Evolutionary conservation across 805 yeast species (phyloP).

Genomic region (Suhomyces emberorum): DNA sequence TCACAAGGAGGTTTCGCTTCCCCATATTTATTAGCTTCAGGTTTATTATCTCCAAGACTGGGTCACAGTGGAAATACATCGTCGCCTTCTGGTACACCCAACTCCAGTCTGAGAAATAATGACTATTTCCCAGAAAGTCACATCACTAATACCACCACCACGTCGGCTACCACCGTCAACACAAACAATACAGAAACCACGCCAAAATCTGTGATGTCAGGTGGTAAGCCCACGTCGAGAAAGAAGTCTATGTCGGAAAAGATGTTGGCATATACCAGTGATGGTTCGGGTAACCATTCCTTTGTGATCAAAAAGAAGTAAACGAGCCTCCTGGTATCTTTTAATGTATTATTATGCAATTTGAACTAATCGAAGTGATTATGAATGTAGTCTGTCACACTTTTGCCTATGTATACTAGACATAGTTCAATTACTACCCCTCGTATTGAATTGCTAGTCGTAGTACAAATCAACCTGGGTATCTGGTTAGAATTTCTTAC

Average conservation of each 20-base stretch:
- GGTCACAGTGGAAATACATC: slow-evolving; percentile 16
- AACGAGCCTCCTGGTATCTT: too few relatives aligned
- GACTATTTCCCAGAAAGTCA: slow-evolving; percentile 17
- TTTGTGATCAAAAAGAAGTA: slow-evolving; percentile 36
- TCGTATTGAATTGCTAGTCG: too few relatives aligned
- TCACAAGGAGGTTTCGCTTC: slow-evolving; percentile 54
- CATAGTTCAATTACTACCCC: too few relatives aligned
- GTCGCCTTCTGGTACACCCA: slow-evolving; percentile 15
- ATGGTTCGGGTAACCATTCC: slow-evolving; percentile 36
- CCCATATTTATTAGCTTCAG: slow-evolving; percentile 66
- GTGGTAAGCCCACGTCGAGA: slow-evolving; percentile 25
- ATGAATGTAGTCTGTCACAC: too few relatives aligned
- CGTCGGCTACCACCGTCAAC: slow-evolving; percentile 3
- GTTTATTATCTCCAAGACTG: slow-evolving; percentile 51
- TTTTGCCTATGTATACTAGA: too few relatives aligned
- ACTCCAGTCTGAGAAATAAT: slow-evolving; percentile 8
- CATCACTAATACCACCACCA: slow-evolving; percentile 1
- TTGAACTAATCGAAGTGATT: too few relatives aligned
- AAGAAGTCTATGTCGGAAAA: slow-evolving; percentile 24
- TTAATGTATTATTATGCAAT: neutral
- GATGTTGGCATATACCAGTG: slow-evolving; percentile 40
- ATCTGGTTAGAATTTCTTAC: too few relatives aligned
- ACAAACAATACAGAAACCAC: slow-evolving; percentile 9
- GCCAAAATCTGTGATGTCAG: slow-evolving; percentile 21
- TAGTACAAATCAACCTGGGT: too few relatives aligned